phyloP scores from a whole-genome alignment of 2,329 filamentous ascomycete species.

The Aspergillus pseudonomiae region DNA sequence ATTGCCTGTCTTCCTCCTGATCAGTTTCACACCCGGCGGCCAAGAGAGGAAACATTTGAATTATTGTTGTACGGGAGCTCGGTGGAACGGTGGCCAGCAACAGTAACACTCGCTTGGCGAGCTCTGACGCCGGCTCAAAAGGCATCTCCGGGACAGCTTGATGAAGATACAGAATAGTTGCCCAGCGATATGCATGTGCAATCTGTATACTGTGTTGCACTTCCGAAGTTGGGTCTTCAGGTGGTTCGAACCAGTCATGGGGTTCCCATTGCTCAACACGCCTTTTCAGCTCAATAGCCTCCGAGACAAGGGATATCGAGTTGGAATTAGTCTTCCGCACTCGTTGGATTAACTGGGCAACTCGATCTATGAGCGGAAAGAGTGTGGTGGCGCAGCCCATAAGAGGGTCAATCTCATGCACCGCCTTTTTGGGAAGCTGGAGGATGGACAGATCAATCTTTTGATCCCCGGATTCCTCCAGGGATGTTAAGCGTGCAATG shows the following conservation, averaged over 20 bases:
- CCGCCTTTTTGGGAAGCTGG: conserved; percentile 46
- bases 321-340: conserved; percentile 60
- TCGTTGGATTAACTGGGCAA: conserved; percentile 66
- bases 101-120: conserved; percentile 65
- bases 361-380: conserved; percentile 69
- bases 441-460: conserved; percentile 44
- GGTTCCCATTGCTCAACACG: conserved; percentile 64
- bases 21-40: conserved; percentile 68
- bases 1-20: conserved; percentile 62
- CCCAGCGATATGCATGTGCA: conserved; percentile 68
- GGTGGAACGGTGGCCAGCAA: conserved; percentile 66
- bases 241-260: conserved; percentile 60
- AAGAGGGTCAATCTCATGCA: conserved; percentile 67
- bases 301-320: conserved; percentile 62
- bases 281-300: conserved; percentile 64
- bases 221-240: conserved; percentile 65
- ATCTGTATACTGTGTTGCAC: conserved; percentile 68
- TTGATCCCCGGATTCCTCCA: conserved; percentile 60
- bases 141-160: conserved; percentile 71
- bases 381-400: conserved; percentile 71
- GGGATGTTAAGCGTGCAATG: conserved; percentile 67
- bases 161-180: conserved; percentile 67
- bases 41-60: conserved; percentile 71
- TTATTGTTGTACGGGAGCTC: conserved; percentile 64
- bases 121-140: conserved; percentile 57